These are phyloP conservation scores for Saturnispora serradocipensis DNA, from an alignment of 805 yeast species.

Conservation along the genomic window DNA sequence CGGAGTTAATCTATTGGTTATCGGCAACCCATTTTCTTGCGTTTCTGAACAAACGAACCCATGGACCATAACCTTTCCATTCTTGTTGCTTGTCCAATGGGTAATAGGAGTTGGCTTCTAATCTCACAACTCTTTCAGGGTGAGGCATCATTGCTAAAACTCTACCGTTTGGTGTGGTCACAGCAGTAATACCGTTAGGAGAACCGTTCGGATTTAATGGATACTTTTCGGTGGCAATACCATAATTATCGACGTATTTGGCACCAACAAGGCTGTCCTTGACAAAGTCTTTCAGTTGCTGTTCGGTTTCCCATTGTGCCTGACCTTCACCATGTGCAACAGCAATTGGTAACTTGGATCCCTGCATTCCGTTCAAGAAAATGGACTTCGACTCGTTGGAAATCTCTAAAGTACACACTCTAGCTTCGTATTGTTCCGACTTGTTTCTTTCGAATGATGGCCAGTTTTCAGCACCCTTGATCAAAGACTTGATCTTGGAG, in stretches of 20 bases:
- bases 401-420: constrained; percentile 83
- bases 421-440: constrained; percentile 94
- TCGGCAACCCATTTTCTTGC: constrained; percentile 85
- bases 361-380: constrained; percentile 83
- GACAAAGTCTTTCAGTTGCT: constrained; percentile 40
- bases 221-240: constrained; percentile 68
- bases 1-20: constrained; percentile 9
- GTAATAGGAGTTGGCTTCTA: constrained; percentile 86
- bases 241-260: constrained; percentile 86
- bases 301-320: constrained; percentile 53
- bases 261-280: constrained; percentile 51
- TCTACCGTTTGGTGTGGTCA: constrained; percentile 83
- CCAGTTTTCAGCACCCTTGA: constrained; percentile 94
- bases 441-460: constrained; percentile 87
- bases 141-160: constrained; percentile 99
- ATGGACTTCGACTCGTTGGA: constrained; percentile 39
- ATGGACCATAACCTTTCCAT: constrained; percentile 87
- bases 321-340: constrained; percentile 99
- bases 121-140: constrained; percentile 88
- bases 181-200: constrained; percentile 87
- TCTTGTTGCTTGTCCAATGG: constrained; percentile 49
- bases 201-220: constrained; percentile 98
- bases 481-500: constrained; percentile 72
- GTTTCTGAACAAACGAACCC: constrained; percentile 86
- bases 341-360: constrained; percentile 91